These are phyloP conservation scores for Zoysia japonica DNA, from an alignment of 176 grass and related monocot genomes.

Conservation along the genomic window DNA sequence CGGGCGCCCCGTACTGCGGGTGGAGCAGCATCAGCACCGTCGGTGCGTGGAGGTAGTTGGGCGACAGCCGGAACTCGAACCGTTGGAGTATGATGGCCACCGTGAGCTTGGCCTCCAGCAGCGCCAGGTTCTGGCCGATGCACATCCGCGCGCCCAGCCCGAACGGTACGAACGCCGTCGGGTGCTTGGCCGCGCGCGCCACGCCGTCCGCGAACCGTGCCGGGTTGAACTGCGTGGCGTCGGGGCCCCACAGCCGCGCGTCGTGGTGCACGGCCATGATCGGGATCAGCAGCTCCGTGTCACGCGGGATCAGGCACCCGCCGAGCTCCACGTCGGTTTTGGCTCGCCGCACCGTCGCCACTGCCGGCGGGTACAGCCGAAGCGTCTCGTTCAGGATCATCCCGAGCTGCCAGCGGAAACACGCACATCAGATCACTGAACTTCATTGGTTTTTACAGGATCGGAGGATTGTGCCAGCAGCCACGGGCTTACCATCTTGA, in stretches of 20 bases:
- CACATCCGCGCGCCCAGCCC: slow-evolving; percentile 87
- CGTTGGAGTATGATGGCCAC: slow-evolving; percentile 82
- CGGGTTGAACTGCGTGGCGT: slow-evolving; percentile 88
- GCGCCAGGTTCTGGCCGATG: slow-evolving; percentile 93
- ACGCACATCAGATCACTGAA: slow-evolving; percentile 17
- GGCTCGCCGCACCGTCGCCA: slow-evolving; percentile 81
- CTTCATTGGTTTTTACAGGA: neutral
- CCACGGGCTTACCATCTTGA: slow-evolving; percentile 65
- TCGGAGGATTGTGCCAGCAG: neutral
- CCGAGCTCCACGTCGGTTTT: slow-evolving; percentile 82
- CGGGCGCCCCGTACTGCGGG: too few species aligned
- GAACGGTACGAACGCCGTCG: slow-evolving; percentile 86
- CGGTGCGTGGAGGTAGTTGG: slow-evolving; percentile 85
- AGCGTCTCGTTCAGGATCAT: too few species aligned
- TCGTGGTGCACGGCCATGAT: slow-evolving; percentile 99
- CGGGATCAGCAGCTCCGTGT: slow-evolving; percentile 86
- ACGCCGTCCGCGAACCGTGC: slow-evolving; percentile 63
- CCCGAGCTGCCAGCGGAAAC: slow-evolving; percentile 45
- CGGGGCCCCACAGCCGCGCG: slow-evolving; percentile 66
- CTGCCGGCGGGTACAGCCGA: slow-evolving; percentile 58
- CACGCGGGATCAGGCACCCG: slow-evolving; percentile 70
- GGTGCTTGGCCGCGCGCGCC: slow-evolving; percentile 65
- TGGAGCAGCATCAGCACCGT: slow-evolving; percentile 39
- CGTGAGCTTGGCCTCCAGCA: slow-evolving; percentile 86
- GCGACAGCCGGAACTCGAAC: slow-evolving; percentile 76